Evolutionary conservation across 352 stramenopile genomes (phyloP), one percentile per base, ranked within the genome.

Genomic region (Phytopythium delawarense): DNA sequence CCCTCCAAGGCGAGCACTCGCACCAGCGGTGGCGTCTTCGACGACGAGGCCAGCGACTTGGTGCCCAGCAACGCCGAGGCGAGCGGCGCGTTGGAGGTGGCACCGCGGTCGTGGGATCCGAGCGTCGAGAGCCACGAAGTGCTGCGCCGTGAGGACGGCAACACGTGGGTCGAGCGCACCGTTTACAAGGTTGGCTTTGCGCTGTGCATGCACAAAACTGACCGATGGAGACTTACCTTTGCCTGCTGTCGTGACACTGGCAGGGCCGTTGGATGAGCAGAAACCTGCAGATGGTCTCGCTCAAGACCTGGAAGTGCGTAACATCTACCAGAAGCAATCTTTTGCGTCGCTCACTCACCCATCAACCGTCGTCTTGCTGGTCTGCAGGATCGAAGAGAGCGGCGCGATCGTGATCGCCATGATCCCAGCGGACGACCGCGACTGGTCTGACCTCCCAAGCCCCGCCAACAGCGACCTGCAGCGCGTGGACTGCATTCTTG

Each of bases 301-400:
- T 84, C 52, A 91, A 90, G 66, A 82, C 69, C 20, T 93, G 81
- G 81, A 83, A 78, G 79, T 89, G 50, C 39, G 77, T 72, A n/a
- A 32, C 12, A 9, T 63, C 16, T 9, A n/a, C 16, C 39, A 45
- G 5, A n/a, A 45, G 13, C 16, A n/a, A 9, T 7, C 0, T 4
- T 7, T 7, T 13, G 6, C 18, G 30, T 23, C 1, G 20, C n/a
- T 54, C 7, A 20, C 20, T 64, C 48, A 23, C 15, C 8, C 21
- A 35, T 66, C n/a, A 42, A 20, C 6, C 35, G 16, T 28, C 44
- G 3, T 49, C 39, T 12, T 54, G 21, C 16, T 70, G 25, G 40
- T 52, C 16, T 45, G 44, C 42, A 92, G 80, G 44, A 71, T 93
- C 18, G 81, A 93, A 35, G 78, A 87, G 11, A 78, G 66, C 52